Evolutionary conservation across 805 yeast species (phyloP).

Genomic region (Saturnispora hagleri): DNA sequence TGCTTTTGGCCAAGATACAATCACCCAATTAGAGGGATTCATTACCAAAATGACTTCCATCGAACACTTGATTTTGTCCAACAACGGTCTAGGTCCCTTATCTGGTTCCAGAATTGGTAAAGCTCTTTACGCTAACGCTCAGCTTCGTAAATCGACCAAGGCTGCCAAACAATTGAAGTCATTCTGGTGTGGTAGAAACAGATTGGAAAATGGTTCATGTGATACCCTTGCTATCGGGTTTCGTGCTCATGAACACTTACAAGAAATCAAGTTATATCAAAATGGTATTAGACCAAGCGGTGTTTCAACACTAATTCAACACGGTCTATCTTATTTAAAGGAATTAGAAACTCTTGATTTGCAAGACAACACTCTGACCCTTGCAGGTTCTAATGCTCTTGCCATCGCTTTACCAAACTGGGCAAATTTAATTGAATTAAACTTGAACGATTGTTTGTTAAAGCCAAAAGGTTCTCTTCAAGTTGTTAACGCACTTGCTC

Average conservation of each 20-base stretch:
- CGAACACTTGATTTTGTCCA: slow-evolving; percentile 80
- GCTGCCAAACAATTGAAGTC: slow-evolving; percentile 53
- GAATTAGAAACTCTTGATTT: slow-evolving; percentile 65
- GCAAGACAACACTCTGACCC: slow-evolving; percentile 92
- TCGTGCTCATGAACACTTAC: slow-evolving; percentile 57
- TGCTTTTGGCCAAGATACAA: slow-evolving; percentile 94
- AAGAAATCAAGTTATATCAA: slow-evolving; percentile 77
- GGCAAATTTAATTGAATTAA: slow-evolving; percentile 64
- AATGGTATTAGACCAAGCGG: slow-evolving; percentile 97
- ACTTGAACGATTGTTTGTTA: slow-evolving; percentile 81
- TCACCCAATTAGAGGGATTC: slow-evolving; percentile 77
- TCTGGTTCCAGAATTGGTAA: slow-evolving; percentile 93
- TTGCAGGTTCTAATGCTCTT: slow-evolving; percentile 52
- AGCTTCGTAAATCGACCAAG: slow-evolving; percentile 29
- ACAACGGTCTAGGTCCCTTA: slow-evolving; percentile 97
- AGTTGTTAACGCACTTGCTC: slow-evolving; percentile 23
- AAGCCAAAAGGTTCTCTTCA: slow-evolving; percentile 67
- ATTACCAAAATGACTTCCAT: slow-evolving; percentile 55
- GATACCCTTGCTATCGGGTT: slow-evolving; percentile 78
- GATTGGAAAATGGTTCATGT: slow-evolving; percentile 92
- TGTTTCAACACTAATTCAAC: slow-evolving; percentile 57
- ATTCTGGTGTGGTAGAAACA: slow-evolving; percentile 93
- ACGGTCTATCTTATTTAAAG: slow-evolving; percentile 60
- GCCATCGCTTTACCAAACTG: slow-evolving; percentile 54
- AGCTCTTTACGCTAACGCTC: slow-evolving; percentile 67